Evolutionary conservation across 148 eudicot genomes (phyloP).

Genomic region (Spergularia bocconei): DNA sequence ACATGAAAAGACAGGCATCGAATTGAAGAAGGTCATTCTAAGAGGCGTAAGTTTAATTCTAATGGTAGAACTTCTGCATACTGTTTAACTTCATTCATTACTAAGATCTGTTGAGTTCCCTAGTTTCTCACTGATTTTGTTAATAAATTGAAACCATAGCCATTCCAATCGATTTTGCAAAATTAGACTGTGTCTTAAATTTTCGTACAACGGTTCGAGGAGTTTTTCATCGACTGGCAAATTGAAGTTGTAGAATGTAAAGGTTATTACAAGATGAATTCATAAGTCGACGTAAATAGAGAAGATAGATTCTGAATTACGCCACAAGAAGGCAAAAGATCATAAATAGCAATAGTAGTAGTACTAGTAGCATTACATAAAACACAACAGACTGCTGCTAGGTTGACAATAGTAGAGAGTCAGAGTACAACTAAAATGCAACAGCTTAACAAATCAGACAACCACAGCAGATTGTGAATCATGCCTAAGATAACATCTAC

Average conservation of each 20-base stretch:
- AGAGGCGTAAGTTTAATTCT: neutral
- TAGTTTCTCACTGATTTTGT: too few relatives aligned
- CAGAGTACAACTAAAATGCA: neutral
- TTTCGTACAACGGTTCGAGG: too few relatives aligned
- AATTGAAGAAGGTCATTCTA: neutral
- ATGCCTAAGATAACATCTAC: neutral
- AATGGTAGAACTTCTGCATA: neutral
- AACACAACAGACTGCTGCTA: neutral
- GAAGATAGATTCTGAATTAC: neutral
- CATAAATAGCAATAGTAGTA: neutral
- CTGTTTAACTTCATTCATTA: too few relatives aligned
- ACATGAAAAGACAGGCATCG: neutral
- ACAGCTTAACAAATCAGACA: neutral
- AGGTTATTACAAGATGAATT: too few relatives aligned
- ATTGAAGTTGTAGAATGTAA: too few relatives aligned
- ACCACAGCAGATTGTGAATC: neutral
- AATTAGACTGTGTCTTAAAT: too few relatives aligned
- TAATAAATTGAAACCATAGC: too few relatives aligned
- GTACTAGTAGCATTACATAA: neutral
- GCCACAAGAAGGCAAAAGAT: neutral
- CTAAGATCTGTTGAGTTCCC: too few relatives aligned
- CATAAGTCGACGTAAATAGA: neutral
- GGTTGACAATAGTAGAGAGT: neutral
- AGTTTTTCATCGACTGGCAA: too few relatives aligned
- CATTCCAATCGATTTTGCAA: too few relatives aligned